These are phyloP conservation scores for Boletellus sp. DNA, from an alignment of 768 basidiomycete genomes.

Conservation along the genomic window DNA sequence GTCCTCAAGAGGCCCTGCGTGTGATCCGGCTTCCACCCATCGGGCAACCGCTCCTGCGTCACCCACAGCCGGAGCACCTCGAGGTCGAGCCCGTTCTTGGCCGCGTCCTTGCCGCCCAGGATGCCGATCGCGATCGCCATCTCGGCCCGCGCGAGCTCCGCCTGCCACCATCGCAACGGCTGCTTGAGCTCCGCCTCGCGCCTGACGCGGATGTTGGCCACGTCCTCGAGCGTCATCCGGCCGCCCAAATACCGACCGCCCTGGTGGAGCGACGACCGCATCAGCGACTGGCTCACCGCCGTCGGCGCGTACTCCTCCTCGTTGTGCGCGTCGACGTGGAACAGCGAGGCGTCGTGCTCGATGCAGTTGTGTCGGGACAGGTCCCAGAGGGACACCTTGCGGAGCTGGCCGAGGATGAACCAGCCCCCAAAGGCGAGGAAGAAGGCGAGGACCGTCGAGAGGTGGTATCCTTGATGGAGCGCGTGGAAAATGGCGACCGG, in stretches of 20 bases:
- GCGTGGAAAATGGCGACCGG: conserved; percentile 38
- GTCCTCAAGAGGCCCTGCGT: conserved; percentile 29
- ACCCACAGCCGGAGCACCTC: conserved; percentile 52
- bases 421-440: conserved; percentile 49
- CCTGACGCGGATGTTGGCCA: conserved; percentile 49
- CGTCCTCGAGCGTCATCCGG: conserved; percentile 30
- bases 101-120: conserved; percentile 30
- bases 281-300: conserved; percentile 36
- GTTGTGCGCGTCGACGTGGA: conserved; percentile 44
- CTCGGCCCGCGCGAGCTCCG: conserved; percentile 63
- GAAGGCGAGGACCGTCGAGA: conserved; percentile 44
- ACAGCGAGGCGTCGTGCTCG: conserved; percentile 60
- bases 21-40: conserved; percentile 34
- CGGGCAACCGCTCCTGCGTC: conserved; percentile 49
- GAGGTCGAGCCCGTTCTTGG: conserved; percentile 42
- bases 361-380: conserved; percentile 47
- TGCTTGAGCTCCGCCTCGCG: conserved; percentile 41
- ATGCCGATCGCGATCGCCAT: conserved; percentile 62
- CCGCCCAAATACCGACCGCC: conserved; percentile 26
- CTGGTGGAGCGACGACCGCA: conserved; percentile 40
- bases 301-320: conserved; percentile 47
- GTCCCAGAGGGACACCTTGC: conserved; percentile 34
- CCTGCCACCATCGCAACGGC: conserved; percentile 42
- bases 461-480: conserved; percentile 47
- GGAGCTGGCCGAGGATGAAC: conserved; percentile 38